Percentiles rank a stretch among this genome's conserved stretches.
Evolutionary conservation across 2,329 filamentous ascomycete species (phyloP).

Genomic region (Alternaria tenuissima): DNA sequence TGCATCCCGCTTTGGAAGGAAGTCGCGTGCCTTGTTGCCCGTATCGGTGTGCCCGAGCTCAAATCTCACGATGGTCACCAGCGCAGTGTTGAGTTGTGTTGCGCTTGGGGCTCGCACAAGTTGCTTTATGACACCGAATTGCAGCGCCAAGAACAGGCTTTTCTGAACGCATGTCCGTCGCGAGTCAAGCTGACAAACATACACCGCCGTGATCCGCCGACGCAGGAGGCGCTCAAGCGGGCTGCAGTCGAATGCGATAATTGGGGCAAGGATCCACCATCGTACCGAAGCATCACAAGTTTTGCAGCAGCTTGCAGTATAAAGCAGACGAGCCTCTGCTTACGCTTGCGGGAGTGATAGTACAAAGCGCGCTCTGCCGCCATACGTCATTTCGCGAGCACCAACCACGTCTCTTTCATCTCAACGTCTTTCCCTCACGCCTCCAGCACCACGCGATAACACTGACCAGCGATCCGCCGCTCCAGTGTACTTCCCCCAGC

Average conservation of each 20-base stretch:
- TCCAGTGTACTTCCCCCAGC: constrained; percentile 43
- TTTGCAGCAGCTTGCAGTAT: constrained; percentile 17
- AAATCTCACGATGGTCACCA: not conserved
- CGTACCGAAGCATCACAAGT: constrained; percentile 15
- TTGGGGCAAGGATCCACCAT: constrained; percentile 18
- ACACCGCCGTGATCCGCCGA: constrained; percentile 28
- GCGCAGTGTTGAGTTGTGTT: not conserved
- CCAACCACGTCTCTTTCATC: constrained; percentile 24
- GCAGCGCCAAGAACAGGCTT: not conserved
- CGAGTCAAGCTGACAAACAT: constrained; percentile 13
- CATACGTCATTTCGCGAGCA: constrained; percentile 25
- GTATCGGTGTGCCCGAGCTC: constrained; percentile 6
- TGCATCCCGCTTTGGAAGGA: constrained; percentile 7
- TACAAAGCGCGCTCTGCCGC: constrained; percentile 20
- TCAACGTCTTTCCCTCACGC: constrained; percentile 18
- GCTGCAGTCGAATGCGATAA: constrained; percentile 12
- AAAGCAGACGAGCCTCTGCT: constrained; percentile 7
- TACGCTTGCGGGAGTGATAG: not conserved
- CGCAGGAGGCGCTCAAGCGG: constrained; percentile 7
- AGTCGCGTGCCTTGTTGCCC: constrained; percentile 39
- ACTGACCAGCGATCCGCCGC: constrained; percentile 33
- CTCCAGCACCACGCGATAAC: constrained; percentile 22
- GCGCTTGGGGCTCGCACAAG: constrained; percentile 1
- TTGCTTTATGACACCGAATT: not conserved
- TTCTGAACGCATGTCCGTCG: constrained; percentile 9